Evolutionary conservation across 164 flowering plant genomes (phyloP).

Genomic region (Aristolochia fimbriata): DNA sequence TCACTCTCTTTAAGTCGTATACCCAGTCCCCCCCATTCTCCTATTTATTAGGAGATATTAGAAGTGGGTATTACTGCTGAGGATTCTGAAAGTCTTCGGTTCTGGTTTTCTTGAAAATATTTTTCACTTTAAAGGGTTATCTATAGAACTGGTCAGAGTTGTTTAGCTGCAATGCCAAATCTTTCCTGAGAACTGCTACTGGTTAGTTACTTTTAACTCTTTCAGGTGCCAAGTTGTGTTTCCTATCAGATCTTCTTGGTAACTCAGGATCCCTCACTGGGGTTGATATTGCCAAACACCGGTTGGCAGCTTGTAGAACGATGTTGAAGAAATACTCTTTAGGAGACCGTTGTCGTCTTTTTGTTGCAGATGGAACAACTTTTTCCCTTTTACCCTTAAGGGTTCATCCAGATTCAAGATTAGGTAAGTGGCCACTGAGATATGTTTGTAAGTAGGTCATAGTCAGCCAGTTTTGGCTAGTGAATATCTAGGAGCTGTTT

Average conservation of each 20-base stretch:
- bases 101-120: not conserved
- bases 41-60: too few species aligned
- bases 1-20: too few species aligned
- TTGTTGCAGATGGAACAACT: constrained; percentile 89
- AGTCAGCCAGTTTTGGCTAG: not conserved
- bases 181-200: not conserved
- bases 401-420: constrained; percentile 18
- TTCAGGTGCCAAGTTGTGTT: constrained; percentile 93
- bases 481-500: not conserved
- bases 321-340: constrained; percentile 73
- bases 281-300: constrained; percentile 81
- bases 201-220: constrained; percentile 1
- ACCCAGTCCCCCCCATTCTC: too few species aligned
- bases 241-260: constrained; percentile 76
- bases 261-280: constrained; percentile 82
- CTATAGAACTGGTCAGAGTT: too few species aligned
- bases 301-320: constrained; percentile 91
- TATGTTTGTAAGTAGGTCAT: constrained; percentile 2
- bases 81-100: not conserved
- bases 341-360: constrained; percentile 72
- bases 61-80: too few species aligned
- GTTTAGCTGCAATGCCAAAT: not conserved
- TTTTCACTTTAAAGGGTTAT: not conserved
- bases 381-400: constrained; percentile 56
- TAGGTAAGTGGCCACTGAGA: constrained; percentile 17